Percentiles rank a stretch among this genome's conserved stretches.
phyloP scores from a whole-genome alignment of 495 filamentous ascomycete species.

The Aspergillus saccharolyticus region DNA sequence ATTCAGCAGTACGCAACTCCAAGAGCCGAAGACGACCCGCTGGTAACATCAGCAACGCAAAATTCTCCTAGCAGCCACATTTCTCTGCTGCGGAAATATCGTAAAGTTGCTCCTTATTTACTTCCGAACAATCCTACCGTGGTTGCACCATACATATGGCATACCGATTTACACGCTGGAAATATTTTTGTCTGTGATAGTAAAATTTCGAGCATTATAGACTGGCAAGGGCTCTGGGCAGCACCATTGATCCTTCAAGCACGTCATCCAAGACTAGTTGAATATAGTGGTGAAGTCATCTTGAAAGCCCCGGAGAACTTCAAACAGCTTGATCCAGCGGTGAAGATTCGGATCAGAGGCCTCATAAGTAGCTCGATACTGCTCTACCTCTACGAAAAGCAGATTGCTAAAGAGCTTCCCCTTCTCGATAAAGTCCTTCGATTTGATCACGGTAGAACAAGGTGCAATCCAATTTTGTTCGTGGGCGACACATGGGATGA shows the following conservation, averaged over 20 bases:
- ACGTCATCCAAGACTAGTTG: slow-evolving; percentile 20
- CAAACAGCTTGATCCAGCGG: slow-evolving; percentile 17
- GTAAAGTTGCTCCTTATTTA: slow-evolving; percentile 23
- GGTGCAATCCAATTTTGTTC: slow-evolving; percentile 21
- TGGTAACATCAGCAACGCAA: slow-evolving; percentile 14
- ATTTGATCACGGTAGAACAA: slow-evolving; percentile 9
- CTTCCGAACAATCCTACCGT: slow-evolving; percentile 19
- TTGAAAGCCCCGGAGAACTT: slow-evolving; percentile 24
- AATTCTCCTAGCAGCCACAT: slow-evolving; percentile 21
- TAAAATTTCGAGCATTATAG: slow-evolving; percentile 27
- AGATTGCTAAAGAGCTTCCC: slow-evolving; percentile 19
- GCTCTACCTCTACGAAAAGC: slow-evolving; percentile 22
- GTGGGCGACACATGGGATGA: slow-evolving; percentile 26
- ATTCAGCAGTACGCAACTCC: slow-evolving; percentile 22
- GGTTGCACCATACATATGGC: slow-evolving; percentile 25
- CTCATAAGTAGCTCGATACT: slow-evolving; percentile 21
- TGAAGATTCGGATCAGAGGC: slow-evolving; percentile 16
- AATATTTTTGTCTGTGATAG: slow-evolving; percentile 33
- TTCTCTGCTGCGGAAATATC: slow-evolving; percentile 20
- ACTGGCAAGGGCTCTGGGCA: slow-evolving; percentile 28
- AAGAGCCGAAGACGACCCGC: slow-evolving; percentile 9
- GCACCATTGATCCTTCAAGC: slow-evolving; percentile 25
- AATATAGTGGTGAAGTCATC: slow-evolving; percentile 24
- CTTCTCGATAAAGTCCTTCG: slow-evolving; percentile 14
- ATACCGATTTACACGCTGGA: slow-evolving; percentile 30